Evolutionary conservation across 148 eudicot species (phyloP), one percentile per base, ranked within the genome.

Genomic region (Amaranthus cruentus): DNA sequence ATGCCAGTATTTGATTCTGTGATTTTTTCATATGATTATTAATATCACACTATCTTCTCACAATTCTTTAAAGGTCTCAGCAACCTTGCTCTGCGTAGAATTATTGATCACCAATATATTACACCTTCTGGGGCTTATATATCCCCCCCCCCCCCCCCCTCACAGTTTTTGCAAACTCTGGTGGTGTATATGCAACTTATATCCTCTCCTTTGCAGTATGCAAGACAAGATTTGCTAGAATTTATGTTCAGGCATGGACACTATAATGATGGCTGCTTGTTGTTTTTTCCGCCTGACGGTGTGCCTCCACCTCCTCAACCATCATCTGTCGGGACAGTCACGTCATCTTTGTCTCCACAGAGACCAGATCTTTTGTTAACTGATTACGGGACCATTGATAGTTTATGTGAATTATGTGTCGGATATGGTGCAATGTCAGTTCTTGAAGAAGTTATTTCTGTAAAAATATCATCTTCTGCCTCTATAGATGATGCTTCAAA

Each of bases 231-330:
- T 76, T 73, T 95, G 81, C 91, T 91, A 61, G 84, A 81, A 63
- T 95, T 95, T 80, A 90, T 91, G 98, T 95, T 95, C 81, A 81
- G 89, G 83, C 98, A 95, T 84, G 98, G 98, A 42, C 91, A 87
- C 76, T 95, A 83, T 65, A 80, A 81, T 78, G 97, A 95, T 72
- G 99, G 93, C 54, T 91, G 97, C 83, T 69, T 84, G 71, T 75
- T 95, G 79, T 90, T 95, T 81, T 91, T 95, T 76, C 97, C 99
- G 61, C 87, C 85, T 47, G 81, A 86, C 81, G 84, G 83, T 70
- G 82, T 84, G 79, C 97, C 96, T 74, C 79, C 87, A 8, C 88
- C 93, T 73, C 88, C 90, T 74, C 93, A 91, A 82, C 88, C 91
- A 68, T 88, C 93, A 50, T 77, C 84, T n/a, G 66, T 73, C 62